phyloP scores from a whole-genome alignment of 352 stramenopile species.

The Globisporangium solare region DNA sequence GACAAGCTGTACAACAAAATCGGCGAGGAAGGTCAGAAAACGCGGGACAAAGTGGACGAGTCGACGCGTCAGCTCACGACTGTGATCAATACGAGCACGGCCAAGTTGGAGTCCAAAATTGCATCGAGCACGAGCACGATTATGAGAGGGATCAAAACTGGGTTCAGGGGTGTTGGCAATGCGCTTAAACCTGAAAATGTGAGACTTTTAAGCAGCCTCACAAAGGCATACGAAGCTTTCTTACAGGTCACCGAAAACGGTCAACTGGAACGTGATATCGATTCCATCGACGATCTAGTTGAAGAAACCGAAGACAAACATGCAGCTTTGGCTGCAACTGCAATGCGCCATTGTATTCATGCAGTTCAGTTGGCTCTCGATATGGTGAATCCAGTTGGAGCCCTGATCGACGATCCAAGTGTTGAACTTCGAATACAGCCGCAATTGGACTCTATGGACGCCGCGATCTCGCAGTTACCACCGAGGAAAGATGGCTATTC shows the following conservation, averaged over 20 bases:
- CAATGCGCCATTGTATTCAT: no score
- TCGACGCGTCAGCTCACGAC: conserved; percentile 5
- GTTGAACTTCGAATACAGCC: no score
- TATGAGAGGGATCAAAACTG: not conserved
- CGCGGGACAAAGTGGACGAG: conserved; percentile 5
- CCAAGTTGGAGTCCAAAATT: not conserved
- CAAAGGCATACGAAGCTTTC: not conserved
- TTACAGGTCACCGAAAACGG: not conserved
- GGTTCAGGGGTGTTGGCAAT: not conserved
- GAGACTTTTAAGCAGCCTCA: not conserved
- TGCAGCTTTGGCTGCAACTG: no score
- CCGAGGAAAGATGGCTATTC: no score
- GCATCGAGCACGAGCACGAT: not conserved
- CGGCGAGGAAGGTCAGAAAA: conserved; percentile 7
- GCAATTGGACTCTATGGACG: no score
- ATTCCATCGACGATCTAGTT: no score
- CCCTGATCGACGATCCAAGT: no score
- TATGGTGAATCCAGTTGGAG: no score
- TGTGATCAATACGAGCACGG: conserved; percentile 11
- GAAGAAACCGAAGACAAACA: no score
- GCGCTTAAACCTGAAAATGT: conserved; percentile 7
- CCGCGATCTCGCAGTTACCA: no score
- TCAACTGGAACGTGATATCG: no score
- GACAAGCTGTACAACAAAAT: conserved; percentile 14
- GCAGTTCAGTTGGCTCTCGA: no score